Conservation (phyloP, 148 eudicot species). For the Diospyros lotus region DNA sequence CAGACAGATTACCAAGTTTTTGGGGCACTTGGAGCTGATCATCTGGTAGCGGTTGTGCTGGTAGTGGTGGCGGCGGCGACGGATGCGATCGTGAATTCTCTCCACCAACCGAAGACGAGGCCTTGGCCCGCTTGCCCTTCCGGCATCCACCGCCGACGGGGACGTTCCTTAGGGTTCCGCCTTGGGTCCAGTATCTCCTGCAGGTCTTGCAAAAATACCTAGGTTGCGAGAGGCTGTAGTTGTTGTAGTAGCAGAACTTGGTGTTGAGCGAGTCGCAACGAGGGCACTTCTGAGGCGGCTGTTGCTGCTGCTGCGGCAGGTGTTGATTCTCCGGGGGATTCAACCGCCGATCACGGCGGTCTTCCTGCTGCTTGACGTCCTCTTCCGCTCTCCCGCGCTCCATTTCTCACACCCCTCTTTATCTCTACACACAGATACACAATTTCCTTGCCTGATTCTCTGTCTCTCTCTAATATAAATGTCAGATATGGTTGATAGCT, state of each 20-base stretch:
- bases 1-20: not conserved
- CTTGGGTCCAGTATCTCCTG: slow-evolving; percentile 50
- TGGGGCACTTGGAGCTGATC: slow-evolving; percentile 3
- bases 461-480: not conserved
- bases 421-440: not conserved
- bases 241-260: slow-evolving; percentile 48
- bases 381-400: slow-evolving; percentile 18
- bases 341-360: not conserved
- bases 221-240: slow-evolving; percentile 41
- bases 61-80: not conserved
- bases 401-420: slow-evolving; percentile 18
- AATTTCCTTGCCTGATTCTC: not conserved
- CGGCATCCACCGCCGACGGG: slow-evolving; percentile 50
- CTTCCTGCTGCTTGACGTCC: slow-evolving; percentile 5
- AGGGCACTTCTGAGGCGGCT: slow-evolving; percentile 41
- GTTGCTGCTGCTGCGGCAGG: slow-evolving; percentile 7
- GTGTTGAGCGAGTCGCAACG: slow-evolving; percentile 43
- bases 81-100: not conserved
- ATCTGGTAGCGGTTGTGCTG: not conserved
- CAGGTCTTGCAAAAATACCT: slow-evolving; percentile 45
- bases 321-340: slow-evolving; percentile 9
- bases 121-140: slow-evolving; percentile 32
- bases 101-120: not conserved
- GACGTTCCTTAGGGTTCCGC: slow-evolving; percentile 44
- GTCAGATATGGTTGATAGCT: not conserved